A percentile compares a stretch with the other conserved stretches of the same genome.
Conservation (phyloP, 2,329 filamentous ascomycete genomes). For the Tolypocladium cylindrosporum region DNA sequence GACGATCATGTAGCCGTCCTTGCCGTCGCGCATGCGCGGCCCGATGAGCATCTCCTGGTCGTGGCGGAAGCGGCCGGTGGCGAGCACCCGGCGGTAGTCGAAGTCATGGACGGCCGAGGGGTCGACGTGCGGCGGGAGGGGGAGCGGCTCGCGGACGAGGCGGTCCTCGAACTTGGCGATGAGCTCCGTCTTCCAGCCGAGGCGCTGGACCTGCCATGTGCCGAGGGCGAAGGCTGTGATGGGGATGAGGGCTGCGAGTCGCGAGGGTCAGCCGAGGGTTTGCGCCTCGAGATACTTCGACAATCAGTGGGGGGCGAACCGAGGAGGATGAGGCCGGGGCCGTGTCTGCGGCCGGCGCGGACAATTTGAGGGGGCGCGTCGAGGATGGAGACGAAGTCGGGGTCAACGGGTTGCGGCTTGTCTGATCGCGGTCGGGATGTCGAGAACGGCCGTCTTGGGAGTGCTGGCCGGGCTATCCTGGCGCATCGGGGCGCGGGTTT, state of each 20-base stretch:
- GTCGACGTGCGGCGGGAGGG: constrained; percentile 75
- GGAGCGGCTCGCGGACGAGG: constrained; percentile 73
- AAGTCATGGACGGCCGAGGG: constrained; percentile 76
- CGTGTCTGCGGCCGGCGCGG: constrained; percentile 62
- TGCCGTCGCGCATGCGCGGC: constrained; percentile 77
- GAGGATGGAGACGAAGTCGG: constrained; percentile 73
- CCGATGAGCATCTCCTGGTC: constrained; percentile 96
- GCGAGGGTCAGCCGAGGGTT: not conserved
- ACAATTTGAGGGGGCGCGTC: constrained; percentile 79
- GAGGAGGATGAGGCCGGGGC: constrained; percentile 69
- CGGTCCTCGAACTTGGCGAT: constrained; percentile 90
- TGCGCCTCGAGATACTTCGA: not conserved
- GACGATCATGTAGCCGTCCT: constrained; percentile 83
- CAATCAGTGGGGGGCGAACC: constrained; percentile 29
- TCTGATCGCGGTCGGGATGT: constrained; percentile 9
- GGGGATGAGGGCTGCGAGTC: constrained; percentile 62
- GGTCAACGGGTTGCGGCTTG: constrained; percentile 50
- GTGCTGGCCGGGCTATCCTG: not conserved
- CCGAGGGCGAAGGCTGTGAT: constrained; percentile 83
- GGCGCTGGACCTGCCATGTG: constrained; percentile 88
- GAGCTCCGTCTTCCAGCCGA: constrained; percentile 89
- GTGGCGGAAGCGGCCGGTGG: constrained; percentile 66
- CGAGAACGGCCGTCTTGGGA: constrained; percentile 6
- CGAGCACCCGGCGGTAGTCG: constrained; percentile 77
- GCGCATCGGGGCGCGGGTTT: constrained; percentile 1